A percentile compares a stretch with the other conserved stretches of the same genome.
These are phyloP conservation scores for Nitzschia putrida DNA, from an alignment of 108 stramenopile genomes.

Conservation along the genomic window DNA sequence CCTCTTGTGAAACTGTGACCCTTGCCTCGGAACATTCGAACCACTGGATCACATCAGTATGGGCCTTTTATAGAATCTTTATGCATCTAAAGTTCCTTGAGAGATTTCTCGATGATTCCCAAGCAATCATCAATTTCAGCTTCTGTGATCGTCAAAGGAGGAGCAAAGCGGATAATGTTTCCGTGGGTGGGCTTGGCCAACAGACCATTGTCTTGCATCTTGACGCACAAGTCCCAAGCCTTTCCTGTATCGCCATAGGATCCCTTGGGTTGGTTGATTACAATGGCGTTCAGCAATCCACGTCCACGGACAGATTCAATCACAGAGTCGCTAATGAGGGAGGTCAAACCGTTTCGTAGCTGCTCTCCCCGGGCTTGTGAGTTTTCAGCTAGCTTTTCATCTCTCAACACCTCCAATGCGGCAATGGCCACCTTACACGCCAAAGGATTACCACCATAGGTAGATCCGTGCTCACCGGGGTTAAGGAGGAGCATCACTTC, in stretches of 20 bases:
- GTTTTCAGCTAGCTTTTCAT: constrained; percentile 93
- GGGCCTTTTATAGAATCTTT: background rate
- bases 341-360: constrained; percentile 75
- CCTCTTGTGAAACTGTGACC: too few species aligned
- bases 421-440: constrained; percentile 97
- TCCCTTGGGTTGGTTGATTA: constrained; percentile 90
- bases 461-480: constrained; percentile 99
- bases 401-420: constrained; percentile 91
- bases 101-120: constrained; percentile 81
- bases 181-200: constrained; percentile 99
- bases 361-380: constrained; percentile 85
- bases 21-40: too few species aligned
- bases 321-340: constrained; percentile 58
- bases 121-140: constrained; percentile 84
- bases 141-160: constrained; percentile 92
- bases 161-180: constrained; percentile 98
- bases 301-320: constrained; percentile 89
- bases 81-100: constrained; percentile 34
- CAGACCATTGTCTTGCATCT: constrained; percentile 90
- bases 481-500: constrained; percentile 97
- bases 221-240: constrained; percentile 92
- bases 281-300: constrained; percentile 96
- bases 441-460: constrained; percentile 99
- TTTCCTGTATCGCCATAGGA: constrained; percentile 83
- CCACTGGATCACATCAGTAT: too few species aligned